A percentile compares a stretch with the other conserved stretches of the same genome.
phyloP scores from a whole-genome alignment of 352 stramenopile genomes.

The Albugo laibachii region DNA sequence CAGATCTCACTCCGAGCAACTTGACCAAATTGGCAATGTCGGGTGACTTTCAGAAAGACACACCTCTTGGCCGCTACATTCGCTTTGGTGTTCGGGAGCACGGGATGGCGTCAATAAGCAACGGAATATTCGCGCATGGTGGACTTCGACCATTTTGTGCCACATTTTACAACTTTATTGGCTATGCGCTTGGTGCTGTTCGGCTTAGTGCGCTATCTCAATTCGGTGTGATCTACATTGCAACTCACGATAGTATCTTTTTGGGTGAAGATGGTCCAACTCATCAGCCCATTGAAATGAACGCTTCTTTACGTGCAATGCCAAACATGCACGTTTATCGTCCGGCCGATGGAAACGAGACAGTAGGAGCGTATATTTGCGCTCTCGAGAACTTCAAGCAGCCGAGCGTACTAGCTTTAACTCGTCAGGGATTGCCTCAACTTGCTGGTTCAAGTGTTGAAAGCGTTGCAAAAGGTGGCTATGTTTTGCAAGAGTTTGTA shows the following conservation, averaged over 20 bases:
- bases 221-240: slow-evolving; percentile 95
- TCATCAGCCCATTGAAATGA: slow-evolving; percentile 98
- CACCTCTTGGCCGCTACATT: slow-evolving; percentile 90
- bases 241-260: slow-evolving; percentile 99
- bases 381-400: slow-evolving; percentile 70
- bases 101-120: slow-evolving; percentile 95
- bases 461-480: slow-evolving; percentile 81
- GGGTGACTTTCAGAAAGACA: slow-evolving; percentile 95
- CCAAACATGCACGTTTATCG: slow-evolving; percentile 97
- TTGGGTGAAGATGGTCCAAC: slow-evolving; percentile 98
- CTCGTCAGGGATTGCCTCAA: slow-evolving; percentile 80
- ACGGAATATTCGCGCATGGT: slow-evolving; percentile 96
- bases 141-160: slow-evolving; percentile 94
- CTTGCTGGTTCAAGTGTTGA: slow-evolving; percentile 79
- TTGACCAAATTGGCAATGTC: slow-evolving; percentile 90
- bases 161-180: slow-evolving; percentile 99
- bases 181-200: slow-evolving; percentile 91
- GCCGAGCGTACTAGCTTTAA: slow-evolving; percentile 89
- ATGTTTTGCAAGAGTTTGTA: slow-evolving; percentile 53
- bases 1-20: slow-evolving; percentile 97
- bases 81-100: slow-evolving; percentile 98
- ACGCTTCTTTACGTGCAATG: slow-evolving; percentile 90
- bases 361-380: slow-evolving; percentile 86
- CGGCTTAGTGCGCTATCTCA: slow-evolving; percentile 88
- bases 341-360: slow-evolving; percentile 97